Base-by-base conservation (phyloP, 2,329 filamentous ascomycete species). In the Penicillium sp. region DNA sequence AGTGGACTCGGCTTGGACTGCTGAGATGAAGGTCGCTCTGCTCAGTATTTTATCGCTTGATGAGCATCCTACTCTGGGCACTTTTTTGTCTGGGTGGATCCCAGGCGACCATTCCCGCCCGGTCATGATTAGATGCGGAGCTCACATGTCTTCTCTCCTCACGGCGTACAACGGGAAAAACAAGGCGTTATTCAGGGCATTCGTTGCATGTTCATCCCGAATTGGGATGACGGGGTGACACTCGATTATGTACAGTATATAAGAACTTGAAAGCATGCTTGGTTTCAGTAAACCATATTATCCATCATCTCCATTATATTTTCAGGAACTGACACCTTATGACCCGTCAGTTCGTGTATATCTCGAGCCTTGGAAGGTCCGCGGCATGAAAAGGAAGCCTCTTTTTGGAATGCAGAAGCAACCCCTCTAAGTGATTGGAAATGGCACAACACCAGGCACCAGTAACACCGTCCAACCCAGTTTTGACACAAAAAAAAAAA, bases 101-200 rank as follows among this genome's bases (percentile, higher is more conserved):
- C 34, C 36, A 39, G 36, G 9, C 18, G 16, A 39, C 36, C 23
- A 21, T 21, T 39, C 36, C 36, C 28, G 34, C 43, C 41, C 23
- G 41, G 39, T 33, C 23, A 18, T 23, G 44, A 42, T 18, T 47
- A 45, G 28, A 50, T 31, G 47, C 45, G 38, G 45, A 49, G 38
- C 41, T 47, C 16, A 39, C 46, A 42, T 53, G 42, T 44, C 49
- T 53, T 52, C 52, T 57, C 61, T 56, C 49, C 59, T 63, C 58
- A 54, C 23, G 60, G 58, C 61, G 61, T 54, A 60, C 49, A 49
- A 47, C 38, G 56, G 59, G 49, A 50, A 38, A 21, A 49, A 47
- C 48, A 34, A 49, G 60, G 61, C 60, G 61, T 63, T 63, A 57
- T 54, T 33, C 42, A 53, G 61, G 59, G 59, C 59, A 59, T 62